phyloP scores from a whole-genome alignment of 495 filamentous ascomycete species.

The Monascus purpureus region DNA sequence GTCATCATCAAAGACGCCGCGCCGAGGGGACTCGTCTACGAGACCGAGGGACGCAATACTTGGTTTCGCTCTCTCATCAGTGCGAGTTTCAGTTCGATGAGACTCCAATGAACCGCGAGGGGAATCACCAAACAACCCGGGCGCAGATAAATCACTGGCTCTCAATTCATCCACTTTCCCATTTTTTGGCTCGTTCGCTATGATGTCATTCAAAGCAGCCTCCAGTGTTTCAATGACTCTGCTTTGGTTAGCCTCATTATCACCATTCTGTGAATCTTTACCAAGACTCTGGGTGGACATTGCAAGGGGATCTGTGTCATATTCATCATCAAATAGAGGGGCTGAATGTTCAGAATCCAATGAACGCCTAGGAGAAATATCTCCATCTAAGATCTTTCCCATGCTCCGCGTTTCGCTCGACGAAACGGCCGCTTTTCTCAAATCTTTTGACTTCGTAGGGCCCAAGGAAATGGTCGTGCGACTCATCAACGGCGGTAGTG shows the following conservation, averaged over 20 bases:
- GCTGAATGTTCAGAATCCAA: slow-evolving; percentile 41
- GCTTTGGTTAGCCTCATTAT: slow-evolving; percentile 29
- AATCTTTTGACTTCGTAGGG: slow-evolving; percentile 24
- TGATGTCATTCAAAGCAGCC: slow-evolving; percentile 84
- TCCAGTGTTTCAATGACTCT: slow-evolving; percentile 84
- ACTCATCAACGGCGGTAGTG: slow-evolving; percentile 26
- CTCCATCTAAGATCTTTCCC: slow-evolving; percentile 30
- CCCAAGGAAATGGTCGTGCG: slow-evolving; percentile 29
- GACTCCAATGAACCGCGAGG: slow-evolving; percentile 45
- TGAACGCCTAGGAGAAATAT: slow-evolving; percentile 37
- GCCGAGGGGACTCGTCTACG: slow-evolving; percentile 62
- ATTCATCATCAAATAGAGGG: slow-evolving; percentile 51
- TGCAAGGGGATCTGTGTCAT: slow-evolving; percentile 48
- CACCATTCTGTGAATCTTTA: slow-evolving; percentile 34
- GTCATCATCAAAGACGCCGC: slow-evolving; percentile 89
- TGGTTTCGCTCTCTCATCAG: slow-evolving; percentile 49
- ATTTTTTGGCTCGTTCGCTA: slow-evolving; percentile 60
- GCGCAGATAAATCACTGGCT: slow-evolving; percentile 36
- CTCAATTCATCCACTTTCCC: slow-evolving; percentile 49
- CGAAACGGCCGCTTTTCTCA: slow-evolving; percentile 44
- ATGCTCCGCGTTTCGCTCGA: slow-evolving; percentile 38
- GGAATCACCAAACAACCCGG: slow-evolving; percentile 28
- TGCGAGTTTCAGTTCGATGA: slow-evolving; percentile 20
- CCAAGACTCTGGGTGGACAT: slow-evolving; percentile 44
- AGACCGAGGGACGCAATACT: slow-evolving; percentile 86